Evolutionary conservation across 129 eudicot genomes (phyloP).

Genomic region (Gnaphalium uliginosum): DNA sequence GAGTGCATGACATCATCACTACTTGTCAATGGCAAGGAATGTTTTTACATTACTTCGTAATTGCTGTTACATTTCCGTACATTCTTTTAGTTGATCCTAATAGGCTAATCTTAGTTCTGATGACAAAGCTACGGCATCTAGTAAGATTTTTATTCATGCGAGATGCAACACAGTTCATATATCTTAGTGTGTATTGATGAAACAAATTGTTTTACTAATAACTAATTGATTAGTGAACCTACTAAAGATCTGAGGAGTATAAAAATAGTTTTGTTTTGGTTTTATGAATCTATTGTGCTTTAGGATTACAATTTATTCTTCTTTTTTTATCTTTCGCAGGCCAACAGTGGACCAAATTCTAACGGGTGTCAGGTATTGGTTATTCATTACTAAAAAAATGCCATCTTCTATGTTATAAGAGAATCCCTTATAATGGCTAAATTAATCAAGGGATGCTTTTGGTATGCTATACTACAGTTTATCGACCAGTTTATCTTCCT

Average conservation of each 20-base stretch:
- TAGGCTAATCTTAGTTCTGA: neutral
- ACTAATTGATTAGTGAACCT: neutral
- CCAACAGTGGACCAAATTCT: constrained; percentile 90
- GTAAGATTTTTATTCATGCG: neutral
- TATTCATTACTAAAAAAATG: constrained; percentile 12
- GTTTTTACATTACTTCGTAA: neutral
- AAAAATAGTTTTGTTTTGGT: neutral
- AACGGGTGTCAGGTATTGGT: constrained; percentile 89
- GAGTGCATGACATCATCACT: neutral
- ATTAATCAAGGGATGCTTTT: neutral
- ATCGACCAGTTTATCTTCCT: neutral
- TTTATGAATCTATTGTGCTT: neutral
- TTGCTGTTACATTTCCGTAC: neutral
- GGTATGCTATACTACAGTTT: neutral
- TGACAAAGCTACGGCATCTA: neutral
- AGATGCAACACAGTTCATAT: neutral
- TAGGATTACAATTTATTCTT: constrained; percentile 11
- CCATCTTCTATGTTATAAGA: constrained; percentile 7
- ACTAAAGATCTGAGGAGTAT: neutral
- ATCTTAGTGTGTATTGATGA: neutral
- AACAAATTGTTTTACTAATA: constrained; percentile 4
- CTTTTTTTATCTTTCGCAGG: constrained; percentile 56
- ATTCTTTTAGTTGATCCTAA: neutral
- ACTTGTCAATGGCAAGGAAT: neutral
- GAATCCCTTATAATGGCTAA: constrained; percentile 5